These are phyloP conservation scores for Lactarius sp. DNA, from an alignment of 768 basidiomycete species.

Conservation along the genomic window DNA sequence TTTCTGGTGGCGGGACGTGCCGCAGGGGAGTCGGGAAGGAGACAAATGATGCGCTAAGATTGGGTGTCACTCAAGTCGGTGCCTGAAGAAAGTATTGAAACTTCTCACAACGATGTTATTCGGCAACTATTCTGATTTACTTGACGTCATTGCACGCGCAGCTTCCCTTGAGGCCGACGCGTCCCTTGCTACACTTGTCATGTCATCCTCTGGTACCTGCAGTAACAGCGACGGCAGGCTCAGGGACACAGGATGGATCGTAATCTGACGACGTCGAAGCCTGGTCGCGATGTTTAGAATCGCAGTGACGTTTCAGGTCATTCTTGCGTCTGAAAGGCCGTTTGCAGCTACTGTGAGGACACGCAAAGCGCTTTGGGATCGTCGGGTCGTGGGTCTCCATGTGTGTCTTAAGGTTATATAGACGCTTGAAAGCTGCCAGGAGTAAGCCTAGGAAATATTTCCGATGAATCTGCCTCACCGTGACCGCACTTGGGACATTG, in stretches of 20 bases:
- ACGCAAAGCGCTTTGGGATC: constrained; percentile 82
- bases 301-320: constrained; percentile 84
- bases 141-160: constrained; percentile 37
- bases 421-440: constrained; percentile 74
- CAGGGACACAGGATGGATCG: constrained; percentile 15
- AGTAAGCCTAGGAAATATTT: constrained; percentile 18
- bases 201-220: too few species aligned
- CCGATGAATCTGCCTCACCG: constrained; percentile 40
- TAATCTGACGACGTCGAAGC: constrained; percentile 24
- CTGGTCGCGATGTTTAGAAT: constrained; percentile 60
- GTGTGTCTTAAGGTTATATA: constrained; percentile 94
- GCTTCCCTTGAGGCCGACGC: constrained; percentile 23
- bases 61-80: neutral
- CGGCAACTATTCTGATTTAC: neutral
- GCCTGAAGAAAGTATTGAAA: neutral
- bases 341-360: constrained; percentile 68
- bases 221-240: constrained; percentile 4
- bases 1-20: constrained; percentile 25
- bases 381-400: constrained; percentile 93
- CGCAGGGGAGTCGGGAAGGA: neutral
- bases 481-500: constrained; percentile 72
- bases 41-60: neutral
- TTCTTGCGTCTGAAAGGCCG: constrained; percentile 93
- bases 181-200: constrained; percentile 29
- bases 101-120: neutral